A percentile compares a stretch with the other conserved stretches of the same genome.
Evolutionary conservation across 768 basidiomycete genomes (phyloP).

Genomic region (Trametes meyenii): DNA sequence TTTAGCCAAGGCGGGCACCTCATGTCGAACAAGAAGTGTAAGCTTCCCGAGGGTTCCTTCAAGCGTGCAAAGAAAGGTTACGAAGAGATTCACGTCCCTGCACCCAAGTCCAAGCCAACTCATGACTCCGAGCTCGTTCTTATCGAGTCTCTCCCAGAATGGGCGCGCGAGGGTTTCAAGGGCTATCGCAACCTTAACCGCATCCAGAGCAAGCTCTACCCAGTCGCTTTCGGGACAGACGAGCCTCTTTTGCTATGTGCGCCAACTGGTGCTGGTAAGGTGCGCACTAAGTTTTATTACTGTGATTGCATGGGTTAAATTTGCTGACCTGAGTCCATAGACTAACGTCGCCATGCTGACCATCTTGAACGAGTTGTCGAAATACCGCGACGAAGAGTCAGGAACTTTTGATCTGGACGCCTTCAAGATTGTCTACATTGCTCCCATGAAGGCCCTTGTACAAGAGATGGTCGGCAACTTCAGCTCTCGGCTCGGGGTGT

Average conservation of each 20-base stretch:
- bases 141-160: constrained; percentile 72
- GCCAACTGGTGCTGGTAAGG: constrained; percentile 98
- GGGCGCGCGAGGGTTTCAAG: constrained; percentile 87
- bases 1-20: constrained; percentile 95
- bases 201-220: constrained; percentile 91
- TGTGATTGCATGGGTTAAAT: neutral
- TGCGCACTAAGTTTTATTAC: constrained; percentile 37
- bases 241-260: constrained; percentile 96
- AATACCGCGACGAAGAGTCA: constrained; percentile 82
- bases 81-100: constrained; percentile 97
- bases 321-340: constrained; percentile 43
- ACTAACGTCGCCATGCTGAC: constrained; percentile 98
- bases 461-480: constrained; percentile 99
- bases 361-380: constrained; percentile 87
- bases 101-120: constrained; percentile 77
- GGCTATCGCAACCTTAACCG: constrained; percentile 81
- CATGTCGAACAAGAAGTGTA: constrained; percentile 99
- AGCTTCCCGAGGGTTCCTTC: constrained; percentile 96
- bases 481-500: constrained; percentile 65
- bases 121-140: constrained; percentile 71
- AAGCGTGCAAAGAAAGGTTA: constrained; percentile 96
- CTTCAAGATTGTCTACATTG: constrained; percentile 97
- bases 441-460: constrained; percentile 99
- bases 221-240: constrained; percentile 91
- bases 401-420: constrained; percentile 82